Conservation (phyloP, 192 early-diverging fungal genomes). For the Coemansia furcata region DNA sequence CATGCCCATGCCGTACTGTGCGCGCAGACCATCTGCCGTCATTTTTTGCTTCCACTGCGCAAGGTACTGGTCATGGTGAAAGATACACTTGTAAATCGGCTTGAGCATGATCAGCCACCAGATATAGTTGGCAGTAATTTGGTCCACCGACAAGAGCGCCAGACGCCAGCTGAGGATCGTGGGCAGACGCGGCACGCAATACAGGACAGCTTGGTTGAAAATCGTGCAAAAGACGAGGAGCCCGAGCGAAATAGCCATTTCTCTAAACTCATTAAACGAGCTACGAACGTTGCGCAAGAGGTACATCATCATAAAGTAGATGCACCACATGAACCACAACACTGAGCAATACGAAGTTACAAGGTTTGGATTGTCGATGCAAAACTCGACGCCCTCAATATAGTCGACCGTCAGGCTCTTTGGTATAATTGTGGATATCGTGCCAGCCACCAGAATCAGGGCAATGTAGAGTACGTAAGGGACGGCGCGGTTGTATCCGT, state of each 20-base stretch:
- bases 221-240: slow-evolving; percentile 30
- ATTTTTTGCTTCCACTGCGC: slow-evolving; percentile 44
- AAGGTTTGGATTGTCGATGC: slow-evolving; percentile 40
- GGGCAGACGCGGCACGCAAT: slow-evolving; percentile 26
- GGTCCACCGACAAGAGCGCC: slow-evolving; percentile 27
- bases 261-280: slow-evolving; percentile 52
- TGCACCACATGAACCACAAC: slow-evolving; percentile 37
- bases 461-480: slow-evolving; percentile 33
- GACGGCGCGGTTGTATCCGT: slow-evolving; percentile 30
- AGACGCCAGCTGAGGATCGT: slow-evolving; percentile 33
- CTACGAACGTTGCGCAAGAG: slow-evolving; percentile 52
- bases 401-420: slow-evolving; percentile 27
- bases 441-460: slow-evolving; percentile 19
- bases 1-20: slow-evolving; percentile 35
- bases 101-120: slow-evolving; percentile 55
- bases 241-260: slow-evolving; percentile 39
- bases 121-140: slow-evolving; percentile 43
- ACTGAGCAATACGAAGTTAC: slow-evolving; percentile 33
- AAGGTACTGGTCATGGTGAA: slow-evolving; percentile 42
- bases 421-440: slow-evolving; percentile 31
- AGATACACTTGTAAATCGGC: slow-evolving; percentile 44
- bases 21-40: slow-evolving; percentile 33
- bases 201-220: slow-evolving; percentile 38
- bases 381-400: slow-evolving; percentile 37
- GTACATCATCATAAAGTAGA: slow-evolving; percentile 47